Evolutionary conservation across 2,329 filamentous ascomycete species (phyloP).

Genomic region (Pyrenochaeta sp.): DNA sequence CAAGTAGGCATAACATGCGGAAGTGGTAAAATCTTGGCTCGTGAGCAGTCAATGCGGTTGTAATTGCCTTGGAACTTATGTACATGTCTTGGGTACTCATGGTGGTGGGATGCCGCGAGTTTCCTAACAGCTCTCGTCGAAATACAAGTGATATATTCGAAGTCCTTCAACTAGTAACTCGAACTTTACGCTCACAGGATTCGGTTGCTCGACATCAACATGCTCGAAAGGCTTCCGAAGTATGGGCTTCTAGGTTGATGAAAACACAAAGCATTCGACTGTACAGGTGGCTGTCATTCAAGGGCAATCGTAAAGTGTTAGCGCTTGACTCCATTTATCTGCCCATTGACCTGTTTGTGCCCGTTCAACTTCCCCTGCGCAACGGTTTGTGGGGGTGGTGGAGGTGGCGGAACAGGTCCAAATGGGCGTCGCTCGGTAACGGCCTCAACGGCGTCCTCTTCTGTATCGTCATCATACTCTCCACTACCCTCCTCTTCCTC

Average conservation of each 20-base stretch:
- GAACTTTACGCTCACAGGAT: background rate
- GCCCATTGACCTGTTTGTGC: slow-evolving; percentile 49
- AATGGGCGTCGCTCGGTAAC: slow-evolving; percentile 45
- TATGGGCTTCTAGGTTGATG: background rate
- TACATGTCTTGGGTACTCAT: background rate
- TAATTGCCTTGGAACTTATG: background rate
- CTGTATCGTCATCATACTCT: slow-evolving; percentile 64
- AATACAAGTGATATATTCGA: background rate
- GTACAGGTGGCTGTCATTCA: slow-evolving; percentile 8
- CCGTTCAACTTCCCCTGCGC: slow-evolving; percentile 47
- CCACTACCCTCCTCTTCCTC: slow-evolving; percentile 57
- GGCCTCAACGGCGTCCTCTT: slow-evolving; percentile 60
- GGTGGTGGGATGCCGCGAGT: background rate
- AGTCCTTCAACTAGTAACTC: background rate
- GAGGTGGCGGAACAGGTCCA: slow-evolving; percentile 49
- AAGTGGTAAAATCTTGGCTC: background rate
- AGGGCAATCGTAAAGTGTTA: slow-evolving; percentile 30
- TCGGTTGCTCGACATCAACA: background rate
- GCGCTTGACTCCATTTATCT: slow-evolving; percentile 51
- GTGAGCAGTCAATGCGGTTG: background rate
- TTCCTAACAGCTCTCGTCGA: background rate
- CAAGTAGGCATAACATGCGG: background rate
- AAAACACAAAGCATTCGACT: background rate
- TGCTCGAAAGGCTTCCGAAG: slow-evolving; percentile 5
- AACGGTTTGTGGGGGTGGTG: slow-evolving; percentile 42